Evolutionary conservation across 2,329 filamentous ascomycete species (phyloP), one percentile per base, ranked within the genome.

Genomic region (Colletotrichum sojae): DNA sequence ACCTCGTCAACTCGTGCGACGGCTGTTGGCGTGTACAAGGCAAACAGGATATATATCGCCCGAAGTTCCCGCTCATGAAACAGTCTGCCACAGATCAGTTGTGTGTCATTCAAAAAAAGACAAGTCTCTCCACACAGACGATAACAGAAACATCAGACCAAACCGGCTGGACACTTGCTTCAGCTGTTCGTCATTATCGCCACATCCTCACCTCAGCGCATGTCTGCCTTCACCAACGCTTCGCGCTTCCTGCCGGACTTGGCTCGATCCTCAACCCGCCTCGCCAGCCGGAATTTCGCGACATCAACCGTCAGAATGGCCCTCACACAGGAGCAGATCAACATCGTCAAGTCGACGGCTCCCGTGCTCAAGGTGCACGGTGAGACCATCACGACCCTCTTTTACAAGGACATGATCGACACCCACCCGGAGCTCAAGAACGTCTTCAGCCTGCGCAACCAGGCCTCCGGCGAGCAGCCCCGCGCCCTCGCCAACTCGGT

Each of bases 301-400:
- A 63, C 55, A 39, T 62, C 56, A 9, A 18, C 51, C 63, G 54
- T 59, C 62, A 76, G 52, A 57, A 85, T 84, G 83, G 76, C 86
- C 66, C 82, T 94, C 67, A 90, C 90, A 12, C 81, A 86, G 27
- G 82, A 86, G 45, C 92, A 95, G 82, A 85, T 91, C 71, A 81
- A 86, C 70, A 90, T 92, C 73, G 90, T 96, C 83, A 95, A 94
- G 80, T 85, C 92, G 45, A 95, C 93, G 2, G 92, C 90, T 46
- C 93, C 93, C 2, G 86, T 94, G 18, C 85, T 95, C 8, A 86
- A 89, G 71, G 83, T 89, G 70, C 88, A 94, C 77, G 93, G 92
- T 79, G 83, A 83, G 18, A 82, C 85, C 53, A 93, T 95, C 79
- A 94, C 92, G n/a, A 85, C 83, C 1, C 81, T 86, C 71, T 94